A percentile compares a stretch with the other conserved stretches of the same genome.
These are phyloP conservation scores for Verbascum thapsus DNA, from an alignment of 257 asterid genomes.

Conservation along the genomic window DNA sequence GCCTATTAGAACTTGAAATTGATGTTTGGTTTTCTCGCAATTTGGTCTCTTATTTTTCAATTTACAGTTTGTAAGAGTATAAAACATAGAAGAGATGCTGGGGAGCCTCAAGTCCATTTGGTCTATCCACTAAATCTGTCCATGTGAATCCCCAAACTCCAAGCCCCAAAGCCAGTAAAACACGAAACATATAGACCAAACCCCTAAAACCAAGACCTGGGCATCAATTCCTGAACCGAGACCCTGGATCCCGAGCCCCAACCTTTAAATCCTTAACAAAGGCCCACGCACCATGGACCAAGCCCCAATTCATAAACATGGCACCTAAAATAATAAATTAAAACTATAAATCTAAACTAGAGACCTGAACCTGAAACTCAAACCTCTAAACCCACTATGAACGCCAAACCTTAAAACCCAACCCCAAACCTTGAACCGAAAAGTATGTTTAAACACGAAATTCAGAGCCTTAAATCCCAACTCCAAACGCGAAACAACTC, in stretches of 20 bases:
- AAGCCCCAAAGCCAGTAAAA: neutral
- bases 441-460: too few relatives aligned
- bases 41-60: too few relatives aligned
- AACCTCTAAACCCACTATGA: neutral
- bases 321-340: slow-evolving; percentile 4
- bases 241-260: neutral
- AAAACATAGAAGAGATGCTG: neutral
- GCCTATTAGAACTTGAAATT: too few relatives aligned
- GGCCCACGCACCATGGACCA: neutral
- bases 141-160: slow-evolving; percentile 2
- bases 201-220: too few relatives aligned
- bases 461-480: too few relatives aligned
- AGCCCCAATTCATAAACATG: neutral
- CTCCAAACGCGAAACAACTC: neutral
- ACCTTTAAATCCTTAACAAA: too few relatives aligned
- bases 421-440: too few relatives aligned
- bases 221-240: too few relatives aligned
- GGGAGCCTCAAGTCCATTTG: slow-evolving; percentile 8
- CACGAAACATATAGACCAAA: too few relatives aligned
- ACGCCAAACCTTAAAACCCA: neutral
- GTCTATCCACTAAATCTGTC: slow-evolving; percentile 19
- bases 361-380: neutral
- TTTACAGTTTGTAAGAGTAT: slow-evolving; percentile 12
- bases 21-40: too few relatives aligned
- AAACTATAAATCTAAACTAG: neutral